A percentile compares a stretch with the other conserved stretches of the same genome.
These are phyloP conservation scores for Perilla frutescens DNA, from an alignment of 257 asterid species.

Conservation along the genomic window DNA sequence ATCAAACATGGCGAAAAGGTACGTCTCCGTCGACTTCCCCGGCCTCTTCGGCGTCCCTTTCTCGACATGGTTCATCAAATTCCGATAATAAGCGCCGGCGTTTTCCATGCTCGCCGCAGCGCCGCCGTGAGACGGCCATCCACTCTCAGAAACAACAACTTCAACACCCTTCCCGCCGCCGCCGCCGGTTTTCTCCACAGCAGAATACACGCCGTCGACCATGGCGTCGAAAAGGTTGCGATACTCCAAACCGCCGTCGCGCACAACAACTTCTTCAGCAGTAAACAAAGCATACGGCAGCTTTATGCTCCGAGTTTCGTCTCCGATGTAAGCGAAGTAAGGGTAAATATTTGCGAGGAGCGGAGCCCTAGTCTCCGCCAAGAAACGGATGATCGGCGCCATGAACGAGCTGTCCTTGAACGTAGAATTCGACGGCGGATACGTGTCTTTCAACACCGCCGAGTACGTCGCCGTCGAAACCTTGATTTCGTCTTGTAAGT, in stretches of 20 bases:
- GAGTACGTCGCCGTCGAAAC: conserved; percentile 45
- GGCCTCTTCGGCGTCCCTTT: conserved; percentile 51
- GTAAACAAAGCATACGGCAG: conserved; percentile 46
- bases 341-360: conserved; percentile 53
- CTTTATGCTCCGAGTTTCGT: background rate
- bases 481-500: conserved; percentile 38
- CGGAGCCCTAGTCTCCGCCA: conserved; percentile 18
- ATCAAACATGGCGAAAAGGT: conserved; percentile 62
- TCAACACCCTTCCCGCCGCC: conserved; percentile 17
- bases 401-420: conserved; percentile 24
- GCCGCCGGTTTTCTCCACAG: conserved; percentile 50
- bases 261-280: background rate
- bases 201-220: conserved; percentile 51
- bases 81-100: conserved; percentile 46
- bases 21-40: conserved; percentile 45
- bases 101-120: conserved; percentile 41
- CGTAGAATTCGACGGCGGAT: conserved; percentile 41
- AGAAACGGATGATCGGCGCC: conserved; percentile 38
- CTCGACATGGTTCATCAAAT: conserved; percentile 41
- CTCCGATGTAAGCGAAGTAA: conserved; percentile 36
- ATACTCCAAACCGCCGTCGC: conserved; percentile 40
- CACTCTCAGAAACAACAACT: conserved; percentile 61
- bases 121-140: conserved; percentile 66
- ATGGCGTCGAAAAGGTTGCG: conserved; percentile 55
- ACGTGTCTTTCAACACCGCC: conserved; percentile 27